These are phyloP conservation scores for Solanum sejunctum DNA, from an alignment of 257 asterid species.

Conservation along the genomic window DNA sequence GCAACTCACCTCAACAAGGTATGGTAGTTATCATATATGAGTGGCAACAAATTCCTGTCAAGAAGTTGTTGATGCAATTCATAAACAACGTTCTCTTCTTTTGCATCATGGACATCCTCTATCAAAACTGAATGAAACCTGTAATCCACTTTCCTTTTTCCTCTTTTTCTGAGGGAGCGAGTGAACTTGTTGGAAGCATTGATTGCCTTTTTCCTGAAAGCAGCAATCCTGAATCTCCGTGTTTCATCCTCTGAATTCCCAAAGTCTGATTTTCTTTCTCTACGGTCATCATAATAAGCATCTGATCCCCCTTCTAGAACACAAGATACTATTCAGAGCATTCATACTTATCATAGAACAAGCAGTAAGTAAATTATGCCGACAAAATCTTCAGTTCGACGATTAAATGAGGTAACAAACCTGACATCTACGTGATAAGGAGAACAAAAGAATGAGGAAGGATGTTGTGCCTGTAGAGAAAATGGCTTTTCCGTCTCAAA, in stretches of 20 bases:
- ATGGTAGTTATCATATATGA: conserved; percentile 75
- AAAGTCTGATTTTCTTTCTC: conserved; percentile 69
- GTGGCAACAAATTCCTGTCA: conserved; percentile 60
- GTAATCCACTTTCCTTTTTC: conserved; percentile 78
- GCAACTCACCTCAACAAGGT: conserved; percentile 60
- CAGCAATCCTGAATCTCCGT: conserved; percentile 59
- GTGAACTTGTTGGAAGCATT: conserved; percentile 81
- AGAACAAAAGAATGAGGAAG: not conserved
- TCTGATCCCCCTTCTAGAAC: not conserved
- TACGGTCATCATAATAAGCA: conserved; percentile 32
- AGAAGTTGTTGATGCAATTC: conserved; percentile 62
- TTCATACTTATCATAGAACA: not conserved
- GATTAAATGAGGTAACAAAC: not conserved
- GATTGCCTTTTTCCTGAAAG: conserved; percentile 70
- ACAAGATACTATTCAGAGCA: not conserved
- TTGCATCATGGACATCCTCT: conserved; percentile 73
- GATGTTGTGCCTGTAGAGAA: not conserved
- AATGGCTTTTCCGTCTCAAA: not conserved
- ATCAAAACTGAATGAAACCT: conserved; percentile 72
- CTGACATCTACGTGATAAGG: not conserved
- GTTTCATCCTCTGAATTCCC: conserved; percentile 77
- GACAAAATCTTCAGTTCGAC: not conserved
- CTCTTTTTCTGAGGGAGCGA: conserved; percentile 69
- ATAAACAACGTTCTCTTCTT: conserved; percentile 65
- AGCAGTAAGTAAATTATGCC: not conserved